Conservation (phyloP, 2,329 filamentous ascomycete genomes). For the Alternaria novae-zelandiae region DNA sequence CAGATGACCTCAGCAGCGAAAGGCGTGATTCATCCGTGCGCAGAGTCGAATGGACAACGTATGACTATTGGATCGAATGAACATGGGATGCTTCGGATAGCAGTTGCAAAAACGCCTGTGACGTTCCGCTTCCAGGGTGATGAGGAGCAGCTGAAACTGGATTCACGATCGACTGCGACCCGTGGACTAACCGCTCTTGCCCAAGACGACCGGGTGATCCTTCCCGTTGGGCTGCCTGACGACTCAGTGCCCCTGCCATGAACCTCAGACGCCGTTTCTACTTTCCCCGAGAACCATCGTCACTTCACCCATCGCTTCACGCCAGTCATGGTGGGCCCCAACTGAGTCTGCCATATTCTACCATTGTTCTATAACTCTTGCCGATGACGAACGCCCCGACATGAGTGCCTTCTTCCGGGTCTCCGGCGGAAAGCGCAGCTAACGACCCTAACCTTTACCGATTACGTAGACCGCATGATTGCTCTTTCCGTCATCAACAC, state of each 20-base stretch:
- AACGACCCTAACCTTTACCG: background rate
- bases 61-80: background rate
- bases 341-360: background rate
- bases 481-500: background rate
- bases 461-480: background rate
- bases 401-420: background rate
- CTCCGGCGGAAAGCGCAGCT: background rate
- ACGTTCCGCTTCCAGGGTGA: background rate
- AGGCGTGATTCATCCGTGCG: background rate
- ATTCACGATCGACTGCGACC: background rate
- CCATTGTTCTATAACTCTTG: background rate
- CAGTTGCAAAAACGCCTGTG: background rate
- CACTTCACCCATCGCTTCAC: background rate
- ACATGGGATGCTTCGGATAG: background rate
- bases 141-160: background rate
- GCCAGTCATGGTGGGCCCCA: background rate
- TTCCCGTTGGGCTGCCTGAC: background rate
- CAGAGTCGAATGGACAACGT: background rate
- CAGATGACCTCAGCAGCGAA: background rate
- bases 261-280: background rate
- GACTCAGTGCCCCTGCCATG: background rate
- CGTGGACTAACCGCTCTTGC: constrained; percentile 1
- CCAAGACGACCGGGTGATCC: background rate
- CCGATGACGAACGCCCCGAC: background rate
- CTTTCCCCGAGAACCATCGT: background rate